Evolutionary conservation across 1,284 basidiomycete genomes (phyloP).

Genomic region (Somion occarium): DNA sequence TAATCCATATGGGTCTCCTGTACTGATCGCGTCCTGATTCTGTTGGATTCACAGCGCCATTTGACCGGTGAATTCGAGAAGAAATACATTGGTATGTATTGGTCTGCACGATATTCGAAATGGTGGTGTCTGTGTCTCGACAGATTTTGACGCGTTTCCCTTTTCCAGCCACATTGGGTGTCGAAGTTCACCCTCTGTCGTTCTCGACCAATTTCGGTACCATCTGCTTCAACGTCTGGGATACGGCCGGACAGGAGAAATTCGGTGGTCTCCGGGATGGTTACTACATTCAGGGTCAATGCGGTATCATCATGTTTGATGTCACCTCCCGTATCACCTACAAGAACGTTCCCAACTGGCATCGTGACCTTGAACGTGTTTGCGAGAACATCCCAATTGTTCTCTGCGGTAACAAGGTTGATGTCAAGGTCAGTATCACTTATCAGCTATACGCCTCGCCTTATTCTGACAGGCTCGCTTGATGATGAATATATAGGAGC

Average conservation of each 20-base stretch:
- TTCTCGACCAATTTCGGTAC: constrained; percentile 99
- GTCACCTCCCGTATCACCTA: constrained; percentile 99
- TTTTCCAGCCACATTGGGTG: constrained; percentile 89
- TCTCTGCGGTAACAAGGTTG: constrained; percentile 99
- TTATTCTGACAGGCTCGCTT: constrained; percentile 8
- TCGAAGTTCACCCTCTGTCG: constrained; percentile 94
- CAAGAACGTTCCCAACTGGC: constrained; percentile 99
- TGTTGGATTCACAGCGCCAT: constrained; percentile 67
- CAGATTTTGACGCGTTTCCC: background rate
- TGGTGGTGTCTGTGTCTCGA: background rate
- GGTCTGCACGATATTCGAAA: constrained; percentile 43
- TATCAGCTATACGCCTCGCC: background rate
- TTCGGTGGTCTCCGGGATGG: constrained; percentile 98
- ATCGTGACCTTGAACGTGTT: constrained; percentile 98
- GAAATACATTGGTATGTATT: constrained; percentile 94
- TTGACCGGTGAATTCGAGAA: constrained; percentile 99
- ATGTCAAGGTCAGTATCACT: constrained; percentile 80
- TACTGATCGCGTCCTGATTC: constrained; percentile 57
- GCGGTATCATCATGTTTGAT: constrained; percentile 99
- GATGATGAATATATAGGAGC: constrained; percentile 82
- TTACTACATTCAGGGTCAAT: constrained; percentile 99
- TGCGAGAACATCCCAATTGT: constrained; percentile 99
- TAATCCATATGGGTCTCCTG: constrained; percentile 18
- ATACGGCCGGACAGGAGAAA: constrained; percentile 99
- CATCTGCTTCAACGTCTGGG: constrained; percentile 99